Conservation (phyloP, 2,329 filamentous ascomycete genomes). For the Xylariaceae sp. region DNA sequence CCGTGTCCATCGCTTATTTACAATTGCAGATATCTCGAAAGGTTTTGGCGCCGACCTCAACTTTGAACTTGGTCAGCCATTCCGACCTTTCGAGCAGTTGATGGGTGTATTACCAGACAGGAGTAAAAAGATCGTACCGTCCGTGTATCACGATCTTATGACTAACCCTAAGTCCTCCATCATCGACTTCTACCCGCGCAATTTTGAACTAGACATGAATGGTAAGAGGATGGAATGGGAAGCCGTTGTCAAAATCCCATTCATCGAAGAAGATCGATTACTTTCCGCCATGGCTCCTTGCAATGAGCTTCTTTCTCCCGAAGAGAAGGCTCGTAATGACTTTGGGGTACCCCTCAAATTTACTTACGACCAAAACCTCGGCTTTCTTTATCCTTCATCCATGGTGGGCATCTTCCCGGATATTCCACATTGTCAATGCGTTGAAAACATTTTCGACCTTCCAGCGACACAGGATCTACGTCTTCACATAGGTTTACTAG, state of each 20-base stretch:
- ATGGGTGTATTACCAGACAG: conserved; percentile 98
- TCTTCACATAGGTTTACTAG: conserved; percentile 74
- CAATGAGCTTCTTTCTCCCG: conserved; percentile 69
- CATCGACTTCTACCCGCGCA: conserved; percentile 94
- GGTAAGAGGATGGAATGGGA: conserved; percentile 99
- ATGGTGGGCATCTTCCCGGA: conserved; percentile 87
- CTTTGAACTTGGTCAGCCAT: conserved; percentile 91
- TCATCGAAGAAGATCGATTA: conserved; percentile 88
- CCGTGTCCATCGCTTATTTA: neutral
- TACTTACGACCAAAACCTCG: conserved; percentile 69
- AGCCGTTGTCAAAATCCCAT: conserved; percentile 96
- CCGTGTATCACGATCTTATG: conserved; percentile 86
- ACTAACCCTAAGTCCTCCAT: conserved; percentile 85
- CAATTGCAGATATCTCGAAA: conserved; percentile 69
- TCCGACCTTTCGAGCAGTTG: conserved; percentile 89
- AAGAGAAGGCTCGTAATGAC: conserved; percentile 76
- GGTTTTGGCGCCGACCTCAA: conserved; percentile 82
- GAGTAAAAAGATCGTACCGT: conserved; percentile 92
- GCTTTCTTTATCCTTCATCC: conserved; percentile 83
- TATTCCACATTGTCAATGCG: conserved; percentile 76
- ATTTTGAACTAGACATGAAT: conserved; percentile 98
- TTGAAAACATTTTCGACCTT: conserved; percentile 94
- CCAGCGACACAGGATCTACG: conserved; percentile 87
- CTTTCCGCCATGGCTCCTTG: conserved; percentile 80
- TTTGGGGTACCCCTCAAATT: conserved; percentile 94